phyloP scores from a whole-genome alignment of 129 eudicot genomes.

The Tanacetum coccineum region DNA sequence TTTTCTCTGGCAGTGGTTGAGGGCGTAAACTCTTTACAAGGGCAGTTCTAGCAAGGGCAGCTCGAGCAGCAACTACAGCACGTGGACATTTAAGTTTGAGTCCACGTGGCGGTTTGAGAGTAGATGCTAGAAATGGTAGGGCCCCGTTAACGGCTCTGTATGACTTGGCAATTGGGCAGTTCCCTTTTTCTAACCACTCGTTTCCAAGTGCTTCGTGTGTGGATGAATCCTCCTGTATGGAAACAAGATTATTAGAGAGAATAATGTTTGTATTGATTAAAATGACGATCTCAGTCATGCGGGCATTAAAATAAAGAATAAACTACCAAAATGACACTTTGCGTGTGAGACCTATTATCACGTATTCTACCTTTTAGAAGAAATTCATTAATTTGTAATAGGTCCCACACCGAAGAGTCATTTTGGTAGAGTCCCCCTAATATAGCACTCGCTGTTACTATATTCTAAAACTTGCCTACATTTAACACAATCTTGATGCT shows the following conservation, averaged over 20 bases:
- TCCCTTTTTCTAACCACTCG: conserved; percentile 71
- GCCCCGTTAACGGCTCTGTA: conserved; percentile 66
- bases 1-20: conserved; percentile 66
- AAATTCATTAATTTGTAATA: no score
- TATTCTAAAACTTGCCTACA: no score
- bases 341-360: no score
- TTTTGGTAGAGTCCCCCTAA: no score
- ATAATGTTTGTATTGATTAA: not conserved
- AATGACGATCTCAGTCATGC: no score
- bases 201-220: conserved; percentile 60
- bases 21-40: conserved; percentile 69
- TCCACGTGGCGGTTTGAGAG: conserved; percentile 72
- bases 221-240: conserved; percentile 42
- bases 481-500: not conserved
- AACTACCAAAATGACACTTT: no score
- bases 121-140: conserved; percentile 63
- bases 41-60: conserved; percentile 72
- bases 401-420: no score
- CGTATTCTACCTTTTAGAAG: no score
- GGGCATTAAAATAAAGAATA: no score
- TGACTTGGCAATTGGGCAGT: conserved; percentile 86
- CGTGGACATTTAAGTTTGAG: conserved; percentile 67
- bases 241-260: not conserved
- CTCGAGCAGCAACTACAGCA: conserved; percentile 80
- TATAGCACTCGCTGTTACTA: no score